phyloP scores from a whole-genome alignment of 345 rosid species.

The Eucalyptus tenuipes region DNA sequence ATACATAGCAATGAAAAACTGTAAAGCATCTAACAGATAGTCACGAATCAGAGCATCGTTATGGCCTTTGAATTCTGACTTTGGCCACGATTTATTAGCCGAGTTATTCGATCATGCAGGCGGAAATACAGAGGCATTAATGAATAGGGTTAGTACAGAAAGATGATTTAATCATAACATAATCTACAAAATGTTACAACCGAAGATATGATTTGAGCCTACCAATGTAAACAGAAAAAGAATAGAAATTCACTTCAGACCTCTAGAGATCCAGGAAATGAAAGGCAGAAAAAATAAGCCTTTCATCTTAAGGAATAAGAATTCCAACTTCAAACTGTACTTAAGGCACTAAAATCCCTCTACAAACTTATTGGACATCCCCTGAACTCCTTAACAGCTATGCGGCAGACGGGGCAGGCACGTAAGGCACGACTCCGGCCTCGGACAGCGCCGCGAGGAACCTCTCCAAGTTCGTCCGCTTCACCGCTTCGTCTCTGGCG shows the following conservation, averaged over 20 bases:
- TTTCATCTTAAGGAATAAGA: neutral
- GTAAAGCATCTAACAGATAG: neutral
- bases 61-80: neutral
- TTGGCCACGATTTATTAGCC: neutral
- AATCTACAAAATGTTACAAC: neutral
- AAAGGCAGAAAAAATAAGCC: neutral
- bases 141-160: neutral
- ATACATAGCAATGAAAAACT: fast-evolving
- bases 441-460: constrained; percentile 1
- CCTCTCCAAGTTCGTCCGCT: neutral
- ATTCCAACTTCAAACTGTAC: neutral
- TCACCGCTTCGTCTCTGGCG: neutral
- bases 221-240: neutral
- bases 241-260: neutral
- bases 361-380: neutral
- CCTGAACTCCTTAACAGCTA: neutral
- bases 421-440: neutral
- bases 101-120: neutral
- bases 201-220: neutral
- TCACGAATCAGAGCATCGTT: neutral
- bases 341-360: neutral
- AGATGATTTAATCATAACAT: neutral
- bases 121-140: neutral
- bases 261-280: neutral
- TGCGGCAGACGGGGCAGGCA: neutral